Percentiles rank a stretch among this genome's conserved stretches.
Conservation (phyloP, 177 flowering plant genomes). For the Vitis hybrid region DNA sequence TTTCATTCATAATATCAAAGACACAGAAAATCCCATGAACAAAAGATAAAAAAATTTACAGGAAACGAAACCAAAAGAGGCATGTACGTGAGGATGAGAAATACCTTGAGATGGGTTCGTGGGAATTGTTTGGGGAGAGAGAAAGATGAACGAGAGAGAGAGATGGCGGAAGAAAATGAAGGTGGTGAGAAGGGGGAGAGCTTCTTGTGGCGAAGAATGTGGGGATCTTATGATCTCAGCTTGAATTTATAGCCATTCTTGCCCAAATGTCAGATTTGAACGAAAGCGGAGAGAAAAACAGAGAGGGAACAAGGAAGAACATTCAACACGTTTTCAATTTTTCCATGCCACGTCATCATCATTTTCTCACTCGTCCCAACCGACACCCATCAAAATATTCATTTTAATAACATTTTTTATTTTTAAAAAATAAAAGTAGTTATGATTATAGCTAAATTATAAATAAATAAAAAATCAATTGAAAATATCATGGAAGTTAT, state of each 20-base stretch:
- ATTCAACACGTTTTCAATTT: background rate
- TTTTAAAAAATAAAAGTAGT: too few species aligned
- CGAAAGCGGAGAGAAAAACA: too few species aligned
- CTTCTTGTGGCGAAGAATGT: constrained; percentile 12
- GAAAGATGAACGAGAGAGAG: background rate
- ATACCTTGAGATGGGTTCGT: constrained; percentile 1
- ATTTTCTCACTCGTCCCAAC: background rate
- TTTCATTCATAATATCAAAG: too few species aligned
- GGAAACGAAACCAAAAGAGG: background rate
- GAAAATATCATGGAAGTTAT: too few species aligned
- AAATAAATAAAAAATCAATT: too few species aligned
- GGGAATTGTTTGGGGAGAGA: background rate
- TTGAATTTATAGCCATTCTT: constrained; percentile 1
- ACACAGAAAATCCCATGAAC: background rate
- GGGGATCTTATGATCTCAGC: background rate
- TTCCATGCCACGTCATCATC: background rate
- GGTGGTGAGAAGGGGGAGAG: background rate
- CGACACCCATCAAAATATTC: background rate
- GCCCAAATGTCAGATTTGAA: too few species aligned
- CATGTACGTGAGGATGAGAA: background rate
- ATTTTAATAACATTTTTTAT: too few species aligned
- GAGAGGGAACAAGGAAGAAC: background rate
- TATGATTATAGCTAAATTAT: too few species aligned
- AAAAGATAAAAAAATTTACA: background rate
- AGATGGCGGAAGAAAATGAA: background rate